Evolutionary conservation across 352 stramenopile genomes (phyloP).

Genomic region (Globisporangium okanoganense): DNA sequence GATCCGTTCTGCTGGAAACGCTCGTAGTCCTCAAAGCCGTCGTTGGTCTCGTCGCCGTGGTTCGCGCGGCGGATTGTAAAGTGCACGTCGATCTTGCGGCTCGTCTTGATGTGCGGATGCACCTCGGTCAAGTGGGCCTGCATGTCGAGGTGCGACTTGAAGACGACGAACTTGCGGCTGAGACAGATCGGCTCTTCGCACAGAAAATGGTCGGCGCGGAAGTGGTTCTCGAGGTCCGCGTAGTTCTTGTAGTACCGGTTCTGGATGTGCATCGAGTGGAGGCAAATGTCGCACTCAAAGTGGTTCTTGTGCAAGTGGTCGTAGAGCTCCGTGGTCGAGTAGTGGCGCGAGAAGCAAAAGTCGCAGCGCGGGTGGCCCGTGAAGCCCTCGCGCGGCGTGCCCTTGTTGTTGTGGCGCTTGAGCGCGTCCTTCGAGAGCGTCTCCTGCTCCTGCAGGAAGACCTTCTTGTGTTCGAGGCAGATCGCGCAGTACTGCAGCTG

Average conservation of each 20-base stretch:
- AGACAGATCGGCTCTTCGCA: conserved; percentile 85
- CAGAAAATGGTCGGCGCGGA: conserved; percentile 84
- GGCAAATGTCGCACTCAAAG: conserved; percentile 90
- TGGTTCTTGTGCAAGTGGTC: conserved; percentile 90
- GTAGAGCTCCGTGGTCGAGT: conserved; percentile 86
- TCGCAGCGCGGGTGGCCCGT: conserved; percentile 84
- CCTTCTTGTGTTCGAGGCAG: conserved; percentile 88
- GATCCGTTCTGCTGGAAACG: conserved; percentile 28
- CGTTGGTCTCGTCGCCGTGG: conserved; percentile 25
- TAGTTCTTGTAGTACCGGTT: conserved; percentile 93
- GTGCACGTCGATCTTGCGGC: conserved; percentile 84
- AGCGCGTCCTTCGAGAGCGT: conserved; percentile 75
- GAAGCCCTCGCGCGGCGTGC: conserved; percentile 73
- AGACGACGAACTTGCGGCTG: conserved; percentile 88
- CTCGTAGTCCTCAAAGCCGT: conserved; percentile 50
- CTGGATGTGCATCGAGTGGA: conserved; percentile 70
- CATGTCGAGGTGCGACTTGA: conserved; percentile 84
- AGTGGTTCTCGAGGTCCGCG: conserved; percentile 88
- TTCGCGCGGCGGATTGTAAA: conserved; percentile 71
- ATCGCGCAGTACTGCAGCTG: conserved; percentile 77
- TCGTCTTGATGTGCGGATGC: conserved; percentile 84
- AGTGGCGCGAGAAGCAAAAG: conserved; percentile 87
- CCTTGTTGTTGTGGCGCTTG: conserved; percentile 73
- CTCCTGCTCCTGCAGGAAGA: conserved; percentile 79
- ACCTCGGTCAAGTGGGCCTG: conserved; percentile 77